Evolutionary conservation across 2,329 filamentous ascomycete species (phyloP), one percentile per base, ranked within the genome.

Genomic region (Whalleya microplaca): DNA sequence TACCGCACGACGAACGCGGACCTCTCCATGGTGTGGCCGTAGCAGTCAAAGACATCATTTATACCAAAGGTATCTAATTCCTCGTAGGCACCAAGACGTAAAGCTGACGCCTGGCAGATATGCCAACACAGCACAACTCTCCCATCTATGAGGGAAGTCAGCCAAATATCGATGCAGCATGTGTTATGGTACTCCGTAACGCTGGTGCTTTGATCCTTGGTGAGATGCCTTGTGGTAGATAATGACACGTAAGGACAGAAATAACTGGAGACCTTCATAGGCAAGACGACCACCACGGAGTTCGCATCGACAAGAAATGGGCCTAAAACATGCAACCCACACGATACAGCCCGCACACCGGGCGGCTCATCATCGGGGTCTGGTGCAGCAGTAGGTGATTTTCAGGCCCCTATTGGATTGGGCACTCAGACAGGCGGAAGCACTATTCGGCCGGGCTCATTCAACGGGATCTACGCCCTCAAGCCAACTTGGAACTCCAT

Each of bases 311-410:
- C 79, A 0, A 77, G 76, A 1, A 70, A 75, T 14, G 85, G 85
- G 0, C 76, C 80, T 1, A 76, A 76, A 48, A 86, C 84, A 1
- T 67, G 71, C 2, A 90, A 90, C 66, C 84, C 87, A 0, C 90
- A 91, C 62, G 86, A 90, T 67, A 69, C 75, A 1, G 78, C 77
- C 0, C 80, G 88, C 3, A 89, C 87, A 0, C 87, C 87, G 0
- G 87, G 87, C 0, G 87, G 87, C 45, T 89, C 86, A 0, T 89
- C 85, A 0, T 84, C 85, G 0, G 87, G 88, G 0, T 89, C 86
- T 0, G 87, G 78, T 0, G 86, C 87, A 0, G 86, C 84, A 0
- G 86, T 90, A 0, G 86, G 76, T 6, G 87, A 90, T 60, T 81
- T 82, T 50, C 87, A 90, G 59, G 80, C 80, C 0, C 84, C 86